Percentiles rank a stretch among this genome's conserved stretches.
phyloP scores from a whole-genome alignment of 2,329 filamentous ascomycete genomes.

The Apiospora kogelbergensis region DNA sequence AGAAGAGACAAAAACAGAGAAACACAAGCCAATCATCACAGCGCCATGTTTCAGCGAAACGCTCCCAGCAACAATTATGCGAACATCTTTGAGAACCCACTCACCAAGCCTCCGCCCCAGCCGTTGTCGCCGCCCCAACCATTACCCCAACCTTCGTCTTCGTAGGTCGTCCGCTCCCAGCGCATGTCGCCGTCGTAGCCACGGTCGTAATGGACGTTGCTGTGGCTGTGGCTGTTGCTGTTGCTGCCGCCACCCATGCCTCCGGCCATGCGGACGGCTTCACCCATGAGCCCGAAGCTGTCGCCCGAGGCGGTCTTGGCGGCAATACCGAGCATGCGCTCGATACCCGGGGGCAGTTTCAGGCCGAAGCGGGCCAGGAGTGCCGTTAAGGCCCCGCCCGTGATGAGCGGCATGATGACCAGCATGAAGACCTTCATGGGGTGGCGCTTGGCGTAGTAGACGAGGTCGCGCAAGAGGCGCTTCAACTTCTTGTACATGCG shows the following conservation, averaged over 20 bases:
- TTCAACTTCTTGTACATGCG: conserved; percentile 74
- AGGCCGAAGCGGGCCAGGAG: conserved; percentile 79
- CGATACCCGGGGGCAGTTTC: conserved; percentile 64
- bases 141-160: conserved; percentile 30
- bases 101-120: conserved; percentile 25
- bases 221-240: conserved; percentile 17
- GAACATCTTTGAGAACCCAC: conserved; percentile 17
- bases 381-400: conserved; percentile 76
- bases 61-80: conserved; percentile 1
- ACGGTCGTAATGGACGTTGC: conserved; percentile 33
- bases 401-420: conserved; percentile 84
- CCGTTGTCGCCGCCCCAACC: conserved; percentile 20
- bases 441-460: conserved; percentile 78
- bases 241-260: conserved; percentile 28
- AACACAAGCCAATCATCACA: background rate
- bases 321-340: conserved; percentile 57
- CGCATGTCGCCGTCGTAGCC: conserved; percentile 32
- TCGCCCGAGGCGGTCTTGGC: conserved; percentile 48
- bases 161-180: conserved; percentile 39
- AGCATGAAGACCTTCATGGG: conserved; percentile 86
- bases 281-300: conserved; percentile 50
- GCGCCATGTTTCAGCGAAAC: background rate
- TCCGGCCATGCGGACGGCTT: conserved; percentile 55
- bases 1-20: background rate
- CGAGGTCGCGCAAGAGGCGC: conserved; percentile 76